Conservation (phyloP, 2,329 filamentous ascomycete genomes). For the Colletotrichum cereale region DNA sequence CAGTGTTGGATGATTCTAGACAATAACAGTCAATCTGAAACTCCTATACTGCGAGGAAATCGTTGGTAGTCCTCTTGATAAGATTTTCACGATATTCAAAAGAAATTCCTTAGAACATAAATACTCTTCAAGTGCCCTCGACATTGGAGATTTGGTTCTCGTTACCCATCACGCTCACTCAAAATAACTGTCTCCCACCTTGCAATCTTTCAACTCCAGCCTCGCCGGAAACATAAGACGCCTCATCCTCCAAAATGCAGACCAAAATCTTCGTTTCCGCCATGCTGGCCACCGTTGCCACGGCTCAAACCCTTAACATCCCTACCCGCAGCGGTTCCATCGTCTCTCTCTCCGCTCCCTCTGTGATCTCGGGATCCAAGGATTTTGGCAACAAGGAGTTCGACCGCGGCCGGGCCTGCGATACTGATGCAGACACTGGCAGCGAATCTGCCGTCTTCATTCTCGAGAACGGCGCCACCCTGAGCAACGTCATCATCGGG, state of each 20-base stretch:
- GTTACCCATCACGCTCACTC: constrained; percentile 22
- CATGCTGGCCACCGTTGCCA: constrained; percentile 33
- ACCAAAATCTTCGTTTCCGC: constrained; percentile 32
- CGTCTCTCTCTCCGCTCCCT: constrained; percentile 42
- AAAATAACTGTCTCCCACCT: neutral
- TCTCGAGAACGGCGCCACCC: constrained; percentile 61
- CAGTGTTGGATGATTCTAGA: neutral
- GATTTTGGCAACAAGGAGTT: constrained; percentile 43
- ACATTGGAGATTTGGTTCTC: neutral
- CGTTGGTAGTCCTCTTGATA: neutral
- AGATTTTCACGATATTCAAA: constrained; percentile 1
- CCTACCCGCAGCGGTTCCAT: constrained; percentile 43
- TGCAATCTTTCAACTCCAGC: neutral
- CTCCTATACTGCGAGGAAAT: constrained; percentile 4
- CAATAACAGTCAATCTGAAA: constrained; percentile 31
- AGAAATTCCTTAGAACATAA: constrained; percentile 11
- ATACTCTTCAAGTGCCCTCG: neutral
- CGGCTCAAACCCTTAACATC: constrained; percentile 44
- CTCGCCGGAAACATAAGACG: neutral
- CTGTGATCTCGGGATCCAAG: constrained; percentile 40
- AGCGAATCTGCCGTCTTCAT: constrained; percentile 61
- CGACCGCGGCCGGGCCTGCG: constrained; percentile 42
- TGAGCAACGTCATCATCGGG: constrained; percentile 67
- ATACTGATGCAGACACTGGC: constrained; percentile 42
- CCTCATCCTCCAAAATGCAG: constrained; percentile 25